Base-by-base conservation (phyloP, 495 filamentous ascomycete species). In the Recurvomyces mirabilis region DNA sequence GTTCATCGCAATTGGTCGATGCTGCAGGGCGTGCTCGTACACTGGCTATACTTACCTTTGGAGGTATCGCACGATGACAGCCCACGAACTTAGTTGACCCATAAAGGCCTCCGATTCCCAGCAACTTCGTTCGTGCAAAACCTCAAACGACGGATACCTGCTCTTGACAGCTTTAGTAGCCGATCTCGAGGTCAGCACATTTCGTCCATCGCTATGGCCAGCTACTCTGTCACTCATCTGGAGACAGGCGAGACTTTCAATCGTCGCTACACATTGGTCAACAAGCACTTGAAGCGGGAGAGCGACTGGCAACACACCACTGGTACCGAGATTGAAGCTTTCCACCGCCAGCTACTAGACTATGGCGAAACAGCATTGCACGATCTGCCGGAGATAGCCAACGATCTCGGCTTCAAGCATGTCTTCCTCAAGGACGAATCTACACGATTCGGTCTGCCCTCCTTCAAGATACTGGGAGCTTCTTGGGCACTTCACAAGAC, bases 401-500 rank as follows among this genome's bases (percentile, higher is more conserved):
- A 59, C 4, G 66, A 76, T n/a, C 61, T 82, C 1, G 71, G 70
- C 0, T 57, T 84, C 15, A 59, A 60, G 0, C 52, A 67, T 11
- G 65, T 84, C 31, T 64, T 61, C 35, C 4, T 68, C 28, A 68
- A 68, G 51, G 64, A 67, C 41, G 65, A 68, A 46, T 58, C 54
- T 13, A 38, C 35, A 19, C 54, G 64, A 10, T 59, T 63, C 26
- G 61, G 78, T 1, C 70, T 88, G 1, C 78, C 81, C 0, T 70
- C 81, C 0, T 87, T 85, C 69, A 87, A 87, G 57, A 77, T 83
- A 29, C 71, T 85, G 0, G 83, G 82, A 7, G 82, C 83, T 0
- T 79, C 78, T n/a, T 88, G 79, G 80, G 78, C 71, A 0, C 66
- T 69, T 34, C 77, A 74, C 49, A 70, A 71, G 26, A 74, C 76